Evolutionary conservation across 495 filamentous ascomycete genomes (phyloP).

Genomic region (Hyphodiscus hymeniophilus): DNA sequence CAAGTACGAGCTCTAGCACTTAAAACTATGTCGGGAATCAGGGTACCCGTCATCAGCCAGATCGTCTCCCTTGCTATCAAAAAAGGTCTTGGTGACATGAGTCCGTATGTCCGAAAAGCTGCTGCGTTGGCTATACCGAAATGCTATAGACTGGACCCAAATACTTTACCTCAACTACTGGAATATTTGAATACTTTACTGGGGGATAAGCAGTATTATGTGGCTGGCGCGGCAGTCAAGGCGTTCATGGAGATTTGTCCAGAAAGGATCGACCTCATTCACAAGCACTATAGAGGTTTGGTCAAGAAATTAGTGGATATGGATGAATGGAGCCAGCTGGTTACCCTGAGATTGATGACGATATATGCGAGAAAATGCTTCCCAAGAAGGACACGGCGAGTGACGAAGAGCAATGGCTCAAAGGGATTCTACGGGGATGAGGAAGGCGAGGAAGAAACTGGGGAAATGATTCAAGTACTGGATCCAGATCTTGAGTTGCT

Average conservation of each 20-base stretch:
- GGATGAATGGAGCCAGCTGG: conserved; percentile 96
- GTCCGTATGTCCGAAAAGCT: conserved; percentile 82
- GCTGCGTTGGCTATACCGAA: conserved; percentile 95
- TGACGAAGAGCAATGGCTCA: conserved; percentile 31
- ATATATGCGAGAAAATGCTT: conserved; percentile 85
- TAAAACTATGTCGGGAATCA: conserved; percentile 89
- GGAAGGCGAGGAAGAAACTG: conserved; percentile 36
- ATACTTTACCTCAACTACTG: conserved; percentile 70
- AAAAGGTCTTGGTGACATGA: conserved; percentile 87
- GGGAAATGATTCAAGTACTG: conserved; percentile 48
- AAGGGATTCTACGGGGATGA: conserved; percentile 77
- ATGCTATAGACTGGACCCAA: conserved; percentile 89
- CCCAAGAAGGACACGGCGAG: conserved; percentile 56
- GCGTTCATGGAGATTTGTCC: conserved; percentile 88
- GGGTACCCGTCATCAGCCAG: conserved; percentile 96
- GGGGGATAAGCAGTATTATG: conserved; percentile 88
- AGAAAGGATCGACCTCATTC: conserved; percentile 74
- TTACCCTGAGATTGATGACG: conserved; percentile 70
- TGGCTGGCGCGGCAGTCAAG: conserved; percentile 82
- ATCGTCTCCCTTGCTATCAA: conserved; percentile 97
- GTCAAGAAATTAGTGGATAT: conserved; percentile 92
- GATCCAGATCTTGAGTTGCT: conserved; percentile 82
- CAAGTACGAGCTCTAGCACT: conserved; percentile 86
- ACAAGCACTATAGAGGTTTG: conserved; percentile 77
- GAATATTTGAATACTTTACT: conserved; percentile 72